phyloP scores from a whole-genome alignment of 805 yeast genomes.

The Candida parachauliodes region DNA sequence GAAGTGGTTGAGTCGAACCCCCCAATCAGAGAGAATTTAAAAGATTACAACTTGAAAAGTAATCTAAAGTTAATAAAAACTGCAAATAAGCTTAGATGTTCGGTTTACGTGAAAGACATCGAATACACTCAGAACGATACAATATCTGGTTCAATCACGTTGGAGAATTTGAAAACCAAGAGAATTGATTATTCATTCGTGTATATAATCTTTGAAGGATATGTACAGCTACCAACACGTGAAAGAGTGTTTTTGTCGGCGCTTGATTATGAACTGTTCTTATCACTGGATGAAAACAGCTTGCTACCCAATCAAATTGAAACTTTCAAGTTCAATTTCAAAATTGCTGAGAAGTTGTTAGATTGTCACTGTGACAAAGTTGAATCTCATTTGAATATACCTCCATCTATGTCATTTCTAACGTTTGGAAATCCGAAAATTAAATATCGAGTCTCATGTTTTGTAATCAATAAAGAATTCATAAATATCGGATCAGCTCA shows the following conservation, averaged over 20 bases:
- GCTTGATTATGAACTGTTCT: conserved; percentile 9
- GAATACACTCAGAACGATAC: no score
- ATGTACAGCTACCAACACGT: neutral
- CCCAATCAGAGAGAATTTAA: no score
- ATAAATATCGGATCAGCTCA: no score
- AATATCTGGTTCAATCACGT: no score
- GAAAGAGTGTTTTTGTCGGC: conserved; percentile 9
- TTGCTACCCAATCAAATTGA: no score
- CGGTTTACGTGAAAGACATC: no score
- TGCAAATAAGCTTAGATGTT: no score
- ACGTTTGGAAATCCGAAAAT: neutral
- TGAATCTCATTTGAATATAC: conserved; percentile 9
- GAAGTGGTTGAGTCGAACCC: neutral
- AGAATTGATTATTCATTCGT: neutral
- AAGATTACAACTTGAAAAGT: no score
- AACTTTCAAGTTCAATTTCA: no score
- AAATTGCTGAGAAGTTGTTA: conserved; percentile 11
- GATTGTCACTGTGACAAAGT: conserved; percentile 7
- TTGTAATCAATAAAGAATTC: conserved; percentile 3
- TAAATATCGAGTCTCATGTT: conserved; percentile 7
- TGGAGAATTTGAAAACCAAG: neutral
- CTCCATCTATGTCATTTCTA: conserved; percentile 7
- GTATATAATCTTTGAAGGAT: conserved; percentile 10
- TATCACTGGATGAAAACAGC: no score
- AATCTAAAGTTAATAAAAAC: no score